A percentile compares a stretch with the other conserved stretches of the same genome.
phyloP scores from a whole-genome alignment of 352 stramenopile genomes.

The Globisporangium recalcitrans region DNA sequence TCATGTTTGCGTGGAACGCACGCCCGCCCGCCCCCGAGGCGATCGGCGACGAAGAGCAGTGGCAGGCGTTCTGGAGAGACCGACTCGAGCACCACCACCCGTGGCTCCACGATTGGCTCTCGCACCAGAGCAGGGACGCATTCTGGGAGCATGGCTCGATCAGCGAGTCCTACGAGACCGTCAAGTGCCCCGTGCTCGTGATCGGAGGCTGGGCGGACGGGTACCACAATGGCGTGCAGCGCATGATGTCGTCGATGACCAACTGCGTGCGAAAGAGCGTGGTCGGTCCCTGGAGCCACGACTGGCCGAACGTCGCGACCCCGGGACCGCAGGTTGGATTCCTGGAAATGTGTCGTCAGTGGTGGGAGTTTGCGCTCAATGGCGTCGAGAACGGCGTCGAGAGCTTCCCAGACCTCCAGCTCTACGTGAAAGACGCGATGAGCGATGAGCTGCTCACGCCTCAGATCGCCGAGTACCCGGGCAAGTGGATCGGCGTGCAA shows the following conservation, averaged over 20 bases:
- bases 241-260: conserved; percentile 33
- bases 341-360: conserved; percentile 41
- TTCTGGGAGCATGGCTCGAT: conserved; percentile 49
- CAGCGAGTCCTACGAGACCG: conserved; percentile 29
- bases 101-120: conserved; percentile 46
- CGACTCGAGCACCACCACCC: conserved; percentile 37
- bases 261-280: conserved; percentile 35
- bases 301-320: conserved; percentile 42
- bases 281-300: conserved; percentile 47
- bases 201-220: conserved; percentile 47
- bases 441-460: conserved; percentile 21
- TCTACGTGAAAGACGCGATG: conserved; percentile 43
- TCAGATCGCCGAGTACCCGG: conserved; percentile 35
- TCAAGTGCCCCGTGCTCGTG: conserved; percentile 35
- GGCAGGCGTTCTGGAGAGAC: conserved; percentile 25
- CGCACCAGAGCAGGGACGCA: conserved; percentile 34
- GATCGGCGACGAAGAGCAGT: conserved; percentile 25
- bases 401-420: conserved; percentile 33
- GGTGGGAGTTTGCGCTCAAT: conserved; percentile 41
- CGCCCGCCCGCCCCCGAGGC: conserved; percentile 33
- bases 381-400: conserved; percentile 19
- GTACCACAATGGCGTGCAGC: conserved; percentile 44
- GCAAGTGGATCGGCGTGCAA: conserved; percentile 34
- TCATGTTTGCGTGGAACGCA: conserved; percentile 46
- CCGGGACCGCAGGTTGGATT: conserved; percentile 42